Evolutionary conservation across 2,329 filamentous ascomycete species (phyloP), one percentile per base, ranked within the genome.

Genomic region (Nemania diffusa): DNA sequence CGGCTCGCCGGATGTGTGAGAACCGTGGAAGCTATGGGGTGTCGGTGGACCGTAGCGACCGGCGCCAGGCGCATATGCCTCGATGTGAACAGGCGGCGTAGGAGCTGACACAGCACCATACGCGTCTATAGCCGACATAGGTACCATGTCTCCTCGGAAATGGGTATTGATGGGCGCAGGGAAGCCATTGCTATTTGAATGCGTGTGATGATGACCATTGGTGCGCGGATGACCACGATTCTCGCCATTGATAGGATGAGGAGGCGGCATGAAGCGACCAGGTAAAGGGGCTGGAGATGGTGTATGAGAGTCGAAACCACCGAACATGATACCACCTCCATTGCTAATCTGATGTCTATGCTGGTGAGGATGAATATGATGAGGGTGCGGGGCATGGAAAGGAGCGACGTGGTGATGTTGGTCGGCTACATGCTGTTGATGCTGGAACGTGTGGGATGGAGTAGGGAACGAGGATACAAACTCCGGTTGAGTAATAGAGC

Each of bases 11-110:
- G 87, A 88, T 40, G 86, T 83, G 67, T 89, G 88, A 2, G 88
- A 90, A 40, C 84, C 87, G 62, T 88, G 88, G 73, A 88, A 88
- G 76, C 87, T 90, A 69, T 87, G 87, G 3, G 87, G 85, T 1
- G 87, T 88, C 1, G 84, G 83, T 1, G 87, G 85, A 2, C 84
- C 84, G 73, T 86, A 85, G 70, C 69, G 79, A 72, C 65, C 72
- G 57, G 64, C 70, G 70, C 64, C 68, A n/a, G 78, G 79, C 20
- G 77, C 76, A 51, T 78, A 79, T 24, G 73, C 71, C 37, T 81
- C 79, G 40, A 77, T 72, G 15, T 74, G 76, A 40, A 68, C 73
- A 51, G 76, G 79, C 15, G 75, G 71, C 5, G 69, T 69, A 22
- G 69, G 68, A 57, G 71, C 70, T 15, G 72, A 65, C 8, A 68